Base-by-base conservation (phyloP, 495 filamentous ascomycete genomes). In the Aspergillus saccharolyticus region DNA sequence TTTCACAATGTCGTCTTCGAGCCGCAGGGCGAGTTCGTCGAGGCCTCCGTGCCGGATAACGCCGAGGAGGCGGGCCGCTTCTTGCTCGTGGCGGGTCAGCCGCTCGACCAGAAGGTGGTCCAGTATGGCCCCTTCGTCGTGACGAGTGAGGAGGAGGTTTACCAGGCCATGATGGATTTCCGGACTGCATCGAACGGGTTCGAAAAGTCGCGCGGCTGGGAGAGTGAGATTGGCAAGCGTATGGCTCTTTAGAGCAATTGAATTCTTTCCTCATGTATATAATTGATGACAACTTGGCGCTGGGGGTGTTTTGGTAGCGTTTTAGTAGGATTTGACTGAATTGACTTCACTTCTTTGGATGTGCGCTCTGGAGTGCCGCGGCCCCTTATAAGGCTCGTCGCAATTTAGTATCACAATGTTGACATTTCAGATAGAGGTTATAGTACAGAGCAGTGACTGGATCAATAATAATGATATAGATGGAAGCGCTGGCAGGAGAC, bases 81-180 rank as follows among this genome's bases (percentile, higher is more conserved):
- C 65, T 80, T 97, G 4, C 75, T 97, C 42, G 78, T 96, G 39
- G 89, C 92, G 0, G 93, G 93, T 1, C 82, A 90, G 64, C 89
- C 91, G 16, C 79, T 97, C 15, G 86, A 97, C 66, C 93, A 98
- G 72, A 85, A 89, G 53, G 87, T 98, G 19, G 89, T 97, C 22
- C 93, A 98, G 80, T 96, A 98, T 69, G 93, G 93, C 0, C 93
- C 93, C 2, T 98, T 98, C 69, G 94, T 98, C 15, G 65, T 96
- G 58, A 96, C 79, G 39, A 82, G 80, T 12, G 79, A 90, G 64
- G 90, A 96, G 63, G 84, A 94, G 68, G 90, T 98, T 42, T 88
- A 91, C 61, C 84, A 97, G 76, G 90, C 94, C 3, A 85, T 98
- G 81, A 73, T 85, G 51, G 93, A 98, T 73, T 98, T 87, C 64